Conservation (phyloP, 2,329 filamentous ascomycete species). For the Epichloe bromicola region DNA sequence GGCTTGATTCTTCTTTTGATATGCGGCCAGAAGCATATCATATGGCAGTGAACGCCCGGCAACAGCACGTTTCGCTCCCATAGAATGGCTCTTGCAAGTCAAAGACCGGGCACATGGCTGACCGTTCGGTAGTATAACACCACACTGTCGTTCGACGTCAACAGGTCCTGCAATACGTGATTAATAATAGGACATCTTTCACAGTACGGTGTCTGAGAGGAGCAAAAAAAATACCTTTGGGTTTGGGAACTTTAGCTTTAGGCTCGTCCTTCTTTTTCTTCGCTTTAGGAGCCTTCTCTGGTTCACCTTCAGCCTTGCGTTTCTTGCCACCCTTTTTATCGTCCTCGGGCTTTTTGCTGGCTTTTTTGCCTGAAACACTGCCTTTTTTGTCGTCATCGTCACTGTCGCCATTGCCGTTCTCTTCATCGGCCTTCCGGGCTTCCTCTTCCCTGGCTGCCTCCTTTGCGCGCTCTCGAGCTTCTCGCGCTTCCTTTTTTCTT, state of each 20-base stretch:
- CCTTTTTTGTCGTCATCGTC: constrained; percentile 32
- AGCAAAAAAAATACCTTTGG: constrained; percentile 46
- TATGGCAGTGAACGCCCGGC: constrained; percentile 80
- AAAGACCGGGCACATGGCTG: constrained; percentile 77
- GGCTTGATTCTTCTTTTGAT: constrained; percentile 97
- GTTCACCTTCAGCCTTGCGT: constrained; percentile 60
- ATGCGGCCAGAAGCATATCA: constrained; percentile 77
- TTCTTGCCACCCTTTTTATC: constrained; percentile 62
- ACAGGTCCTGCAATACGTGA: constrained; percentile 49
- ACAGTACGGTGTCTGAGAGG: neutral
- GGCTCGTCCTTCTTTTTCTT: constrained; percentile 95
- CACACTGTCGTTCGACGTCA: constrained; percentile 87
- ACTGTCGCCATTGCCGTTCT: constrained; percentile 34
- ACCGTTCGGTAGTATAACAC: constrained; percentile 73
- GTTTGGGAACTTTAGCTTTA: constrained; percentile 70
- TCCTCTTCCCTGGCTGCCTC: constrained; percentile 47
- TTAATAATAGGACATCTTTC: neutral
- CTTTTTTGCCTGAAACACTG: constrained; percentile 42
- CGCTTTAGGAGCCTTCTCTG: constrained; percentile 71
- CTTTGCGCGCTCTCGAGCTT: constrained; percentile 54
- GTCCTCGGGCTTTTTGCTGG: constrained; percentile 54
- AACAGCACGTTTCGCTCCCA: constrained; percentile 85
- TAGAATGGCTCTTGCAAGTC: constrained; percentile 90
- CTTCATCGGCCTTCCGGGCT: constrained; percentile 36
- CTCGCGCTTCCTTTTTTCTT: constrained; percentile 65